Evolutionary conservation across 2,329 filamentous ascomycete genomes (phyloP), one percentile per base, ranked within the genome.

Genomic region (Arthrinium phaeospermum): DNA sequence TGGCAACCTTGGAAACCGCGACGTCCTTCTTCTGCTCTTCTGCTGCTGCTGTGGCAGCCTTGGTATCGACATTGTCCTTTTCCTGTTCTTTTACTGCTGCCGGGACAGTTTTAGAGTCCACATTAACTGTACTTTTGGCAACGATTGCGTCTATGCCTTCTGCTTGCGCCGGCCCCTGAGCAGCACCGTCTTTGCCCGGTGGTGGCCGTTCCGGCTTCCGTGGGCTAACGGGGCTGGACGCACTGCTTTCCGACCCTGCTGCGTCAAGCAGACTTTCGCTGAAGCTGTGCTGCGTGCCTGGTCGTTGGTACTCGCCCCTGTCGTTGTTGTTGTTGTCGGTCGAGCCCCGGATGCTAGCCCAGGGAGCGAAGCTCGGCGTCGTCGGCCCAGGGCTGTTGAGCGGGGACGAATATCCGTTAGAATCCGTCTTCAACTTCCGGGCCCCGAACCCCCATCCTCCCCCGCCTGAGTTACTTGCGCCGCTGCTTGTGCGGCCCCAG

Each of bases 181-280:
- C 68, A 16, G 69, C n/a, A 47, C 68, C 37, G 57, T 67, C 67
- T 14, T 27, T 46, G 16, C 71, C 41, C 19, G 64, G 61, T 19
- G 68, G 22, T 10, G 72, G 64, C 24, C 67, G 61, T 61, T 72
- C 64, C 3, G 69, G 30, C 47, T 77, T 80, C 45, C 74, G 74
- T 37, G 70, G 78, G 71, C 76, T 81, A 37, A 46, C 73, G 27
- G 74, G 76, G 16, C 74, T 77, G 27, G 76, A 81, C 70, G 75
- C 73, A 12, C 72, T 75, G 47, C 75, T 73, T 6, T 74, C 77
- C 19, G 78, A 78, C 19, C 71, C 75, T 3, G 79, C 82, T 0
- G 78, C 80, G 8, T 85, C 86, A 30, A 86, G 81, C 44, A 86
- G 80, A 71, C 84, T 86, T 75, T 87, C 85, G 68, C 81, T 82